Conservation (phyloP, 202 grass and related monocot species). For the Carex arenaria region DNA sequence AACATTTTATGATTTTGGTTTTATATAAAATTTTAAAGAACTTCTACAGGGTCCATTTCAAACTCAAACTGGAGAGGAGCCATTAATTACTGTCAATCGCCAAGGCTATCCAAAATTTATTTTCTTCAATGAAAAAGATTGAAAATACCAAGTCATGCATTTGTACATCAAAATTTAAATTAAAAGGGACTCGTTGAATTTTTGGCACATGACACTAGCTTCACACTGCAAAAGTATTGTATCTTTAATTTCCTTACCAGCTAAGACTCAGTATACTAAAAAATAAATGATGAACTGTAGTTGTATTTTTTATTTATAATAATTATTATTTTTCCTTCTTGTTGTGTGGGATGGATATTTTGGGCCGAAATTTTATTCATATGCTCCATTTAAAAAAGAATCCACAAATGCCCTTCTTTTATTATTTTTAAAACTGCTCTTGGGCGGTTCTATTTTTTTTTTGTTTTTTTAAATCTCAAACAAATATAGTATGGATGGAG, state of each 20-base stretch:
- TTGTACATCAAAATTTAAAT: background rate
- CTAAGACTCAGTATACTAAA: background rate
- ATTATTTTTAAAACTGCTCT: too few relatives aligned
- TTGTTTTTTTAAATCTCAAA: too few relatives aligned
- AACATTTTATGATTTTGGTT: background rate
- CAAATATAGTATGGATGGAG: too few relatives aligned
- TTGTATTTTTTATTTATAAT: too few relatives aligned
- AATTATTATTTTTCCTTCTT: too few relatives aligned
- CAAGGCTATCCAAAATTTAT: background rate
- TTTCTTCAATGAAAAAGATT: background rate
- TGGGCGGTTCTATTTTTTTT: too few relatives aligned
- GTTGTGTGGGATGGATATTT: too few relatives aligned
- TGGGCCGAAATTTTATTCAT: too few relatives aligned
- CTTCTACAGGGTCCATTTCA: background rate
- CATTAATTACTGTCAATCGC: background rate
- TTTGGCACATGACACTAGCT: background rate
- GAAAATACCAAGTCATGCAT: background rate
- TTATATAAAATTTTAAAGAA: background rate
- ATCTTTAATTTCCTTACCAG: background rate
- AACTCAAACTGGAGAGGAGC: background rate
- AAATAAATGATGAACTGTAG: too few relatives aligned
- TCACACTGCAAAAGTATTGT: constrained; percentile 14
- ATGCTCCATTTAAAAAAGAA: too few relatives aligned
- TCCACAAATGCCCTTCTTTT: too few relatives aligned
- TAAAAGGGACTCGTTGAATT: background rate